Base-by-base conservation (phyloP, 2,329 filamentous ascomycete genomes). In the Monilinia aucupariae region DNA sequence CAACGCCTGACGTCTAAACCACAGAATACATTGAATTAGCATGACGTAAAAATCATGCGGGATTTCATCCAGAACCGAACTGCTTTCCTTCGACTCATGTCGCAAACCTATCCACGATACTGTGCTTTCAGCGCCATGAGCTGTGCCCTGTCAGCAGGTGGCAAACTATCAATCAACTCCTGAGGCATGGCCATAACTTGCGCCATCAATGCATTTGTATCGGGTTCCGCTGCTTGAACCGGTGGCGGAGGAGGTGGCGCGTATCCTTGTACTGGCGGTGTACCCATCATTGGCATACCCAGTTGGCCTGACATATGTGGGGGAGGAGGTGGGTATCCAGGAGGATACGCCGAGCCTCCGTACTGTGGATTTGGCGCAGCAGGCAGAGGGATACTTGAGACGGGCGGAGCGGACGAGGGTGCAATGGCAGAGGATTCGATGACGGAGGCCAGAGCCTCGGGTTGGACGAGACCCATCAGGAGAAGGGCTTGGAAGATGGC, bases 401-500 rank as follows among this genome's bases (percentile, higher is more conserved):
- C 51, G 9, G 61, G 76, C 65, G 79, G 77, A 10, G 74, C 77
- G 67, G 75, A 78, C 74, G 78, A 80, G 67, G 74, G 74, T 52
- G 76, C 73, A 61, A 77, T 75, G 5, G 80, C 64, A 9, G 71
- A 69, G 13, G 65, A 77, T 72, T 96, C 90, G 60, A 97, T 82
- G 37, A 97, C 90, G 5, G 89, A 87, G 66, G 88, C 84, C 61
- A 97, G 86, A 3, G 92, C 87, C 70, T 87, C 87, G 17, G 91
- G 89, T 64, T 94, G 93, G 62, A 97, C 91, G 12, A 97, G 85
- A 52, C 92, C 91, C 85, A 97, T 94, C 45, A 97, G 85, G 2
- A 97, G 84, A 12, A 97, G 83, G 30, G 92, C 90, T 77, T 97
- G 93, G 78, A 97, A 97, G 68, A 97, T 89, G 64, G 94, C 94